A percentile compares a stretch with the other conserved stretches of the same genome.
Evolutionary conservation across 2,329 filamentous ascomycete species (phyloP).

Genomic region (Fusarium proliferatum): DNA sequence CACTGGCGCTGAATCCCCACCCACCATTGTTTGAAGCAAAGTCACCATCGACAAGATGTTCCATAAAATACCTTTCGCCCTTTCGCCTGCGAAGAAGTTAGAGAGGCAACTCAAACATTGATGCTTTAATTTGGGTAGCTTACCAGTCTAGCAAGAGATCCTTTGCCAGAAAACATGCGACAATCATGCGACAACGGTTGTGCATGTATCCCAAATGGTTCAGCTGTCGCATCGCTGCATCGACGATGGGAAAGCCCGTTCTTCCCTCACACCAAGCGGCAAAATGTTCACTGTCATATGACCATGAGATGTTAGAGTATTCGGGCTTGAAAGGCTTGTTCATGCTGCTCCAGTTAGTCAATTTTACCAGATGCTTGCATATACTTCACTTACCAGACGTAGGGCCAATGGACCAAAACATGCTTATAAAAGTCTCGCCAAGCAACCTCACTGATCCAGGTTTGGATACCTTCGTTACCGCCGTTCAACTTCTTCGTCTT

Average conservation of each 20-base stretch:
- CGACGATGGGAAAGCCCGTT: constrained; percentile 86
- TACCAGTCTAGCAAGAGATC: constrained; percentile 81
- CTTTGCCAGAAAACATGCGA: constrained; percentile 83
- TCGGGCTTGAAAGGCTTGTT: constrained; percentile 80
- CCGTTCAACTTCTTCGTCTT: constrained; percentile 73
- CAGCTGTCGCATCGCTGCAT: constrained; percentile 87
- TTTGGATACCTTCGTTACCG: constrained; percentile 72
- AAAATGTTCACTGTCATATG: constrained; percentile 77
- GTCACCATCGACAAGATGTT: constrained; percentile 80
- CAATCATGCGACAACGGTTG: constrained; percentile 86
- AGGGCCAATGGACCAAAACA: constrained; percentile 86
- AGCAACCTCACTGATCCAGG: constrained; percentile 85
- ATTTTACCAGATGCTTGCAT: no score
- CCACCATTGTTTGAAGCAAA: constrained; percentile 81
- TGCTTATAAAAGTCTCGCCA: constrained; percentile 93
- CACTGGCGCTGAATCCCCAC: constrained; percentile 69
- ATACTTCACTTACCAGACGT: constrained; percentile 70
- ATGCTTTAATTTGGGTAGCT: background rate
- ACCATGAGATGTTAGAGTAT: constrained; percentile 85
- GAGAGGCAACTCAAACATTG: background rate
- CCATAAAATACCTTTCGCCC: constrained; percentile 87
- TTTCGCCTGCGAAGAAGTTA: constrained; percentile 62
- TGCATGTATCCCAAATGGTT: constrained; percentile 80
- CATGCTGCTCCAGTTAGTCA: constrained; percentile 53
- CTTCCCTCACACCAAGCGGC: constrained; percentile 77